Percentiles rank a stretch among this genome's conserved stretches.
phyloP scores from a whole-genome alignment of 2,329 filamentous ascomycete genomes.

The Beauveria brongniartii region DNA sequence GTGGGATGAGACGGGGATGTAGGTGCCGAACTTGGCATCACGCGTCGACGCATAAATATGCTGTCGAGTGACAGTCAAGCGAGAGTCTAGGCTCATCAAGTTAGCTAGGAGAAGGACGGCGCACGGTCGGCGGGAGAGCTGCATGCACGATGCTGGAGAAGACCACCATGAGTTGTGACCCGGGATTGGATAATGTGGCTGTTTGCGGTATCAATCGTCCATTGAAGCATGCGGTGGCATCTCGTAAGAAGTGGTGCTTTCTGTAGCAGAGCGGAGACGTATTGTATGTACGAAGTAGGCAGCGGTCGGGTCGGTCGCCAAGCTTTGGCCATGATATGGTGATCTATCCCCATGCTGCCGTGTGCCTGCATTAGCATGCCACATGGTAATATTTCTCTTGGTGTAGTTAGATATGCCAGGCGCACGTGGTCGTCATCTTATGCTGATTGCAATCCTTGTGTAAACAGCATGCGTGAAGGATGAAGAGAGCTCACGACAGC shows the following conservation, averaged over 20 bases:
- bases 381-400: no score
- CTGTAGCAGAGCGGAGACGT: not conserved
- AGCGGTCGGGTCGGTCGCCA: not conserved
- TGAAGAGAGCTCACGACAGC: not conserved
- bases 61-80: not conserved
- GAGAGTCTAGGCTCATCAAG: not conserved
- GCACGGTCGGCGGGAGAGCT: not conserved
- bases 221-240: no score
- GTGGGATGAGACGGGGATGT: not conserved
- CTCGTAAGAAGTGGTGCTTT: not conserved
- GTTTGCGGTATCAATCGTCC: no score
- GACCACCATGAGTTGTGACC: not conserved
- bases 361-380: slow-evolving; percentile 1
- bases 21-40: not conserved
- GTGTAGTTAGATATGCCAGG: no score
- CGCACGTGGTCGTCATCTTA: not conserved
- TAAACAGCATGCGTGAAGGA: not conserved
- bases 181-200: no score
- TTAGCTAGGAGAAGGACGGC: not conserved
- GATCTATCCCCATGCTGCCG: not conserved
- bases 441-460: not conserved
- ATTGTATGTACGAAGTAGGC: no score
- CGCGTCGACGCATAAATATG: not conserved
- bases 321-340: not conserved
- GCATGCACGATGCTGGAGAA: not conserved